phyloP scores from a whole-genome alignment of 1,284 basidiomycete species.

The Xerocomus amazonicus region DNA sequence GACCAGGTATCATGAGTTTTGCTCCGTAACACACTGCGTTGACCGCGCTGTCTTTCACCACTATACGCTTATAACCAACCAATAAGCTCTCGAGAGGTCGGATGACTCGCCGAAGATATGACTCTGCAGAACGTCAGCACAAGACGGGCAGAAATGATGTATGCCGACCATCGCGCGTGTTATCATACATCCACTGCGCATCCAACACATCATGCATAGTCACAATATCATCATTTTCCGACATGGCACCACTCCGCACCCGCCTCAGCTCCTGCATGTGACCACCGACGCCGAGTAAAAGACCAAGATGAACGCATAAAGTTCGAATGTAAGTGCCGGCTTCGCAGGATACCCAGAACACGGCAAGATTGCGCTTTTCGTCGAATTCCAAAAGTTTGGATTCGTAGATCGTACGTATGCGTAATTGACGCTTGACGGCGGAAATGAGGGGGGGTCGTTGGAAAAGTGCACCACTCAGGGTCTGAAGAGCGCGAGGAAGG shows the following conservation, averaged over 20 bases:
- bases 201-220: slow-evolving; percentile 99
- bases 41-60: slow-evolving; percentile 98
- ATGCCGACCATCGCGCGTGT: slow-evolving; percentile 87
- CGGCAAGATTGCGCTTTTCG: slow-evolving; percentile 93
- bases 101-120: slow-evolving; percentile 94
- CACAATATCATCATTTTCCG: slow-evolving; percentile 97
- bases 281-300: slow-evolving; percentile 93
- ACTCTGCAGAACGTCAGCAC: slow-evolving; percentile 53
- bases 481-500: slow-evolving; percentile 92
- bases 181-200: slow-evolving; percentile 98
- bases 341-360: slow-evolving; percentile 99
- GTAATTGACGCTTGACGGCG: slow-evolving; percentile 97
- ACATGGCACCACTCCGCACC: slow-evolving; percentile 93
- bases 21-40: slow-evolving; percentile 99
- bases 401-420: slow-evolving; percentile 97
- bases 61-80: slow-evolving; percentile 96
- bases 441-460: slow-evolving; percentile 99
- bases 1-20: slow-evolving; percentile 99
- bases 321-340: slow-evolving; percentile 99
- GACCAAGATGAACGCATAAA: slow-evolving; percentile 94
- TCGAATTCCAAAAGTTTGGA: slow-evolving; percentile 97
- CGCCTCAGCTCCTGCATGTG: slow-evolving; percentile 99
- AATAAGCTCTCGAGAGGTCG: slow-evolving; percentile 93
- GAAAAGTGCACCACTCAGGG: slow-evolving; percentile 96
- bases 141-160: background rate